Evolutionary conservation across 1,284 basidiomycete genomes (phyloP).

Genomic region (Mycena citricolor): DNA sequence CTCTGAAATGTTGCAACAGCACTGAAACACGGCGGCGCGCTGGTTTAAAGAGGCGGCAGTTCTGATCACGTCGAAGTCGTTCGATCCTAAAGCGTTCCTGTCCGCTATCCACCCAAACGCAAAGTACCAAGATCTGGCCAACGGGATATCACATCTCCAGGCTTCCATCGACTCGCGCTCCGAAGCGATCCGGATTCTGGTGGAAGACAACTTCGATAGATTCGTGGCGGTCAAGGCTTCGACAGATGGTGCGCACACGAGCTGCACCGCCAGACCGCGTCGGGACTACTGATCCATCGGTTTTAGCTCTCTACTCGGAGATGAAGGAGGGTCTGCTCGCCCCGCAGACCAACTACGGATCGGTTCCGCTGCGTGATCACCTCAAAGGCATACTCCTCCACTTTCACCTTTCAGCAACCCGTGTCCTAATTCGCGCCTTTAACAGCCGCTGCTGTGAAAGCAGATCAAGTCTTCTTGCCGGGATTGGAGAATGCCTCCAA

Average conservation of each 20-base stretch:
- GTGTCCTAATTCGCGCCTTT: conserved; percentile 10
- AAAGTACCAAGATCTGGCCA: conserved; percentile 86
- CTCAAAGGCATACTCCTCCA: conserved; percentile 66
- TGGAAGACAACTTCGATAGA: conserved; percentile 97
- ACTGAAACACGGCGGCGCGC: conserved; percentile 6
- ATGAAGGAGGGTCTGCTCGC: conserved; percentile 90
- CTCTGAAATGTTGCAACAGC: conserved; percentile 2
- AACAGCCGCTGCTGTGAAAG: conserved; percentile 81
- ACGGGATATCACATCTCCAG: conserved; percentile 72
- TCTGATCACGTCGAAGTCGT: conserved; percentile 87
- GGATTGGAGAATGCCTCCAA: conserved; percentile 96
- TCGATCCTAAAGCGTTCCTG: conserved; percentile 94
- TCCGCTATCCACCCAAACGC: conserved; percentile 94
- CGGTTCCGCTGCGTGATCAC: conserved; percentile 78
- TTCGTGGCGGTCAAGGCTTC: conserved; percentile 98
- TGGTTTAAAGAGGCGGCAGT: conserved; percentile 67
- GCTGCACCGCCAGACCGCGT: not conserved
- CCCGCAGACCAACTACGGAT: conserved; percentile 78
- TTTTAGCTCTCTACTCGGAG: conserved; percentile 81
- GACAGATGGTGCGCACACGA: conserved; percentile 73
- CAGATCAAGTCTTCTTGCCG: conserved; percentile 94
- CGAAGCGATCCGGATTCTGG: conserved; percentile 90
- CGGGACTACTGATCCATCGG: conserved; percentile 4
- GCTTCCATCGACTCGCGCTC: conserved; percentile 84
- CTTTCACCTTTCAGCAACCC: conserved; percentile 3